Base-by-base conservation (phyloP, 192 early-diverging fungal species). In the Entomortierella lignicola region DNA sequence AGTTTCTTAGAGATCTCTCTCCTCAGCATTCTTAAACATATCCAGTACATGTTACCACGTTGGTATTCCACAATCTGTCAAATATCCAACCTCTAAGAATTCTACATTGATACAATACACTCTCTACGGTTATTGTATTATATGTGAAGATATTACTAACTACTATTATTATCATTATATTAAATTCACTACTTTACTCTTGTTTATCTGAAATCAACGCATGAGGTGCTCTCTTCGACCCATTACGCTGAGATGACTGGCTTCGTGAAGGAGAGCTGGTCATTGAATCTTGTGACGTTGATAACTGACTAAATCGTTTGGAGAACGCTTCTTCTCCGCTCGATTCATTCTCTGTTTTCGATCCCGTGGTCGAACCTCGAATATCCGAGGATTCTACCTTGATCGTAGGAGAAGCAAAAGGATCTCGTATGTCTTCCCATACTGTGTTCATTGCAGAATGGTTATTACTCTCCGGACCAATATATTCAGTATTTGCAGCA, bases 191-290 rank as follows among this genome's bases (percentile, higher is more conserved):
- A 54, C 23, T 25, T 5, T 54, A 54, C 2, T 54, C 52, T 54
- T n/a, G 15, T 50, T 34, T 23, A 25, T 71, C 59, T 2, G 58
- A 52, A 18, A 41, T 0, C 26, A 55, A 29, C 1, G 25, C 52
- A 8, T 71, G 69, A 2, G 69, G 69, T 8, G 27, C 69, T 23
- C 60, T 34, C 43, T 57, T 71, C 5, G 32, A 25, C 1, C 18
- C 39, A 39, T 39, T 43, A 18, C 29, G 7, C 18, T 55, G 69
- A 32, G 69, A 59, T 31, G 58, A 42, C n/a, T 52, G 25, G 0
- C 44, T 15, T 12, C 17, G 44, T 47, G 12, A 29, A 23, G 21
- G 29, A 51, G 23, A 21, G 59, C 44, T 47, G 20, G 4, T 20
- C 15, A 47, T 15, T 20, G 23, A 8, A 39, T 21, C 4, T 0